Percentiles rank a stretch among this genome's conserved stretches.
Conservation (phyloP, 2,329 filamentous ascomycete species). For the Metarhizium brunneum region DNA sequence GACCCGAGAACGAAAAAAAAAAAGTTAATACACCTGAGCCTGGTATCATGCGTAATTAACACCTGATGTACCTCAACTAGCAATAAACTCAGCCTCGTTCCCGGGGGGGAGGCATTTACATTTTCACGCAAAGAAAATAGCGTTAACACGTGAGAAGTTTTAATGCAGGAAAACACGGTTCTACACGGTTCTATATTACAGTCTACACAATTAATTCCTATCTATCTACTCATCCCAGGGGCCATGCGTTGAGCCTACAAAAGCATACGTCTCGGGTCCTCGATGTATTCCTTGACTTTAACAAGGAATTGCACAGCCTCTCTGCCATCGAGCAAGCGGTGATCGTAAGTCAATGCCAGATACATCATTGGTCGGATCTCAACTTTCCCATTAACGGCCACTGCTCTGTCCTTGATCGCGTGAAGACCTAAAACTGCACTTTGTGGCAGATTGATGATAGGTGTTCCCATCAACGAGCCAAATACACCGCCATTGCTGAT, state of each 20-base stretch:
- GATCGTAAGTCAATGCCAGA: conserved; percentile 93
- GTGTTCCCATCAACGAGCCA: conserved; percentile 92
- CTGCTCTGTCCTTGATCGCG: conserved; percentile 89
- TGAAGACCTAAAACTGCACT: conserved; percentile 87
- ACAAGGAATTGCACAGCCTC: conserved; percentile 95
- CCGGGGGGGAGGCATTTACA: no score
- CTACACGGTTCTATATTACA: background rate
- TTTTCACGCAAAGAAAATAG: no score
- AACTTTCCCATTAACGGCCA: conserved; percentile 86
- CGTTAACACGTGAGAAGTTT: no score
- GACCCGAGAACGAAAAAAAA: background rate
- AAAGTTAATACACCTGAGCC: background rate
- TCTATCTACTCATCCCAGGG: background rate
- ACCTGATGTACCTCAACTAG: no score
- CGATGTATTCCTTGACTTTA: conserved; percentile 95
- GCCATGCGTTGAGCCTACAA: background rate
- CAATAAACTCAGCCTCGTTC: no score
- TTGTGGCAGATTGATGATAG: conserved; percentile 96
- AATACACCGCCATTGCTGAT: conserved; percentile 98
- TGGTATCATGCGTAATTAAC: no score
- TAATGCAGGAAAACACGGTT: background rate
- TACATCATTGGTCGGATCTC: conserved; percentile 99
- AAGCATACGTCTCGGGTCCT: conserved; percentile 90
- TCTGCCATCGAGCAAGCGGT: conserved; percentile 87
- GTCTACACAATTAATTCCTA: background rate